These are phyloP conservation scores for Eucalyptus sideroxylon DNA, from an alignment of 345 rosid species.

Conservation along the genomic window DNA sequence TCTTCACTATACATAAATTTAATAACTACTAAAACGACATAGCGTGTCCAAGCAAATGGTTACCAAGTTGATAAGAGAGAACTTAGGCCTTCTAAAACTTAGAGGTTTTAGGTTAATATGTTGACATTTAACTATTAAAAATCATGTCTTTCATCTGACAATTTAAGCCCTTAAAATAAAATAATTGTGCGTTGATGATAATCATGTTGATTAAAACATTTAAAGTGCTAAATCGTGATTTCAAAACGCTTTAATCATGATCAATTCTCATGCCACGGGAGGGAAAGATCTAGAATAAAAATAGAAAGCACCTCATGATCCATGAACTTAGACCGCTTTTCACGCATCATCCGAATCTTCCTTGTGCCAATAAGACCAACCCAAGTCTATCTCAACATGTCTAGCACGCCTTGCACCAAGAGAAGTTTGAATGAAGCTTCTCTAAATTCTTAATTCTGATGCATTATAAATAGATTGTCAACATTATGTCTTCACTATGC, in stretches of 20 bases:
- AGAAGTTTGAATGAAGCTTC: no score
- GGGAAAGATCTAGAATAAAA: no score
- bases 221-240: not conserved
- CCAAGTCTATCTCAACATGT: no score
- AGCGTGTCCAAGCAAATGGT: not conserved
- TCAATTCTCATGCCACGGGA: not conserved
- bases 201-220: not conserved
- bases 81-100: fast-evolving
- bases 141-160: not conserved
- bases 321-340: no score
- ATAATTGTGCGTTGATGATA: not conserved
- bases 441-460: no score
- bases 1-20: not conserved
- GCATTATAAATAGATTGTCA: no score
- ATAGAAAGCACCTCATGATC: no score
- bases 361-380: no score
- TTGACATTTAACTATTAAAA: not conserved
- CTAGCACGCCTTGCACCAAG: no score
- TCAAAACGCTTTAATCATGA: not conserved
- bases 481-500: no score
- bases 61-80: not conserved
- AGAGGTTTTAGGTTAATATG: not conserved
- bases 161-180: not conserved
- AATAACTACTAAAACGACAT: not conserved
- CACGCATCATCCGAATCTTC: no score